A percentile compares a stretch with the other conserved stretches of the same genome.
Conservation (phyloP, 805 yeast species). For the Lachancea quebecensis region DNA sequence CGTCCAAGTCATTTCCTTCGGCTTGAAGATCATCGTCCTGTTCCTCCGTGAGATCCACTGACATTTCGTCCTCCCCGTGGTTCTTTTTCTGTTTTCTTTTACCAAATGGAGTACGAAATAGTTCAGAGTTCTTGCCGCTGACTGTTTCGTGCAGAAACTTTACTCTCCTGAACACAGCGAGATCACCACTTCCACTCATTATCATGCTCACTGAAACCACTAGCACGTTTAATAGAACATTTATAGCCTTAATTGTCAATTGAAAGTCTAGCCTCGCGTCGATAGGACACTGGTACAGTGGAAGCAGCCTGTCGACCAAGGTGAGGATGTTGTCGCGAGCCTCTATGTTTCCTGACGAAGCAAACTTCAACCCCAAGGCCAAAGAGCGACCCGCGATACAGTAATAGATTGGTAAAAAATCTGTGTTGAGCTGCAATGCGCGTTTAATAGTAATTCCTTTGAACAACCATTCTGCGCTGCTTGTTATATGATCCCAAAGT, state of each 20-base stretch:
- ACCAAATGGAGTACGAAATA: slow-evolving; percentile 10
- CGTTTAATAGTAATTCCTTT: slow-evolving; percentile 8
- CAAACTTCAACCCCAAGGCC: slow-evolving; percentile 68
- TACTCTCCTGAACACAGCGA: slow-evolving; percentile 66
- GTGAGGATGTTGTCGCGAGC: slow-evolving; percentile 43
- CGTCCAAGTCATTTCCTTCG: slow-evolving; percentile 1
- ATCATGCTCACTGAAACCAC: slow-evolving; percentile 62
- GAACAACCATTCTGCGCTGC: slow-evolving; percentile 28
- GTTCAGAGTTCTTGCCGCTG: slow-evolving; percentile 32
- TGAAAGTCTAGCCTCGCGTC: slow-evolving; percentile 50
- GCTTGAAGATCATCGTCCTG: background rate
- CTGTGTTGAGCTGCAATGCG: slow-evolving; percentile 41
- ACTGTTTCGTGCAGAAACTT: slow-evolving; percentile 58
- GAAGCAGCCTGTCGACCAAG: slow-evolving; percentile 26
- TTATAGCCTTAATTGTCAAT: slow-evolving; percentile 45
- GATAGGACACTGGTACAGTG: slow-evolving; percentile 31
- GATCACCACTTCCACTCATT: slow-evolving; percentile 90
- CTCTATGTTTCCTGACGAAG: slow-evolving; percentile 53
- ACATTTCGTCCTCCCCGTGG: slow-evolving; percentile 1
- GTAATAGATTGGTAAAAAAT: slow-evolving; percentile 54
- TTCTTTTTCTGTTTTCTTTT: background rate
- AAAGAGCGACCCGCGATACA: slow-evolving; percentile 69
- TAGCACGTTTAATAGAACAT: slow-evolving; percentile 50
- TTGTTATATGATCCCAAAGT: slow-evolving; percentile 60
- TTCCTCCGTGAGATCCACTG: slow-evolving; percentile 5